phyloP scores from a whole-genome alignment of 2,329 filamentous ascomycete genomes.

The Fusarium sp. region DNA sequence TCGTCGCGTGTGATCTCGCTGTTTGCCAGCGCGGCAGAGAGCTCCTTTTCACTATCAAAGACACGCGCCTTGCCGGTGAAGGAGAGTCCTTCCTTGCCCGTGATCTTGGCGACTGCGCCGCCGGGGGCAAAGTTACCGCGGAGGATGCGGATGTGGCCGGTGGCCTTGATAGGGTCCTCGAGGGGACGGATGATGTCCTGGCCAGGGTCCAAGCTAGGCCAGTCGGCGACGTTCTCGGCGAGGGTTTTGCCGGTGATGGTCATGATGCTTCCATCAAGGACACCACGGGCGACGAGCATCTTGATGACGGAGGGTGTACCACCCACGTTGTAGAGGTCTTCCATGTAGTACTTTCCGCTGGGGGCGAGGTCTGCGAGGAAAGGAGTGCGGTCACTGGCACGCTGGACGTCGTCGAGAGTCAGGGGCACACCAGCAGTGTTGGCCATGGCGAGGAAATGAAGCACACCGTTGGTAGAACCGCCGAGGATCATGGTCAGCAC shows the following conservation, averaged over 20 bases:
- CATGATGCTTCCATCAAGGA: conserved; percentile 81
- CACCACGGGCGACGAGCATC: conserved; percentile 78
- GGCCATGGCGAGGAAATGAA: conserved; percentile 93
- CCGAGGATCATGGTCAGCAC: conserved; percentile 94
- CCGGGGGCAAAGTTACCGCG: conserved; percentile 88
- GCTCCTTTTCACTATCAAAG: conserved; percentile 86
- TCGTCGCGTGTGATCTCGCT: conserved; percentile 64
- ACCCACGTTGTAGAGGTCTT: conserved; percentile 87
- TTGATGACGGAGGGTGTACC: conserved; percentile 90
- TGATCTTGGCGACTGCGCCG: conserved; percentile 95
- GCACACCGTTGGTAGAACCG: conserved; percentile 87
- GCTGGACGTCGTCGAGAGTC: conserved; percentile 84
- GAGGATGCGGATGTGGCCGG: conserved; percentile 90
- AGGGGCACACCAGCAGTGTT: conserved; percentile 83
- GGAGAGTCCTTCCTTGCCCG: conserved; percentile 87
- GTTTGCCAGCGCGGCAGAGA: conserved; percentile 81
- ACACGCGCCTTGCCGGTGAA: conserved; percentile 87
- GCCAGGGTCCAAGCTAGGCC: conserved; percentile 80
- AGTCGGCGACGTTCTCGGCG: conserved; percentile 82
- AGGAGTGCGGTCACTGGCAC: conserved; percentile 84
- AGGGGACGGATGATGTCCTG: conserved; percentile 91
- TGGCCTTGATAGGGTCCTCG: conserved; percentile 78
- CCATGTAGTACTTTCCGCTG: conserved; percentile 86
- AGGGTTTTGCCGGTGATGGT: conserved; percentile 89
- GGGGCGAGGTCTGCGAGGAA: conserved; percentile 90